Conservation (phyloP, 2,329 filamentous ascomycete genomes). For the Hawksworthiomyces lignivorus region DNA sequence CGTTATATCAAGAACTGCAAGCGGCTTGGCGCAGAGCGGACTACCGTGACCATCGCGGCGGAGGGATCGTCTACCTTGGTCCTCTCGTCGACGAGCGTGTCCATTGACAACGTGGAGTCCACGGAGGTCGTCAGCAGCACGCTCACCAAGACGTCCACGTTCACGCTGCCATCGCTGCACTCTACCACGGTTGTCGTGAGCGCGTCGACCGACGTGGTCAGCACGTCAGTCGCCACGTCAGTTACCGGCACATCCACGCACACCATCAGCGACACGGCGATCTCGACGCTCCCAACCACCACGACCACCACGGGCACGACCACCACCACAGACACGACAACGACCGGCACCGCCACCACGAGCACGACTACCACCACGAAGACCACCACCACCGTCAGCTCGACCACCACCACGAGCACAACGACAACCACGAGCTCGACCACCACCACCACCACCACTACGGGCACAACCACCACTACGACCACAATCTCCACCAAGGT, state of each 20-base stretch:
- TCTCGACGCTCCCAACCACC: conserved; percentile 1
- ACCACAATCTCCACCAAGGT: not conserved
- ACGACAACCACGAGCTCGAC: not conserved
- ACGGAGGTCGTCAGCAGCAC: conserved; percentile 1
- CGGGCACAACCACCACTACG: not conserved
- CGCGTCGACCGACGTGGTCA: not conserved
- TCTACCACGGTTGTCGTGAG: not conserved
- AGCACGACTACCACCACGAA: not conserved
- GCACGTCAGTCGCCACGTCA: not conserved
- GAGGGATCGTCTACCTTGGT: too few species aligned
- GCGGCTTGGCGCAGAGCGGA: not conserved
- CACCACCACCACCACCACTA: not conserved
- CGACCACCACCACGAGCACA: not conserved
- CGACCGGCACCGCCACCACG: too few species aligned
- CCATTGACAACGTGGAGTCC: not conserved
- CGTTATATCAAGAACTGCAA: not conserved
- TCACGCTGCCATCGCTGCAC: conserved; percentile 6
- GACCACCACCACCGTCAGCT: not conserved
- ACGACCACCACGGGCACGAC: conserved; percentile 6
- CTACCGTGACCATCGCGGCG: not conserved
- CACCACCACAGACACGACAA: too few species aligned
- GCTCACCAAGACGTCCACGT: conserved; percentile 1
- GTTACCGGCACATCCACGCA: not conserved
- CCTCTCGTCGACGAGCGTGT: conserved; percentile 1
- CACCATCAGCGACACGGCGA: not conserved